Conservation (phyloP, 2,329 filamentous ascomycete species). For the Amesomyces nigricolor region DNA sequence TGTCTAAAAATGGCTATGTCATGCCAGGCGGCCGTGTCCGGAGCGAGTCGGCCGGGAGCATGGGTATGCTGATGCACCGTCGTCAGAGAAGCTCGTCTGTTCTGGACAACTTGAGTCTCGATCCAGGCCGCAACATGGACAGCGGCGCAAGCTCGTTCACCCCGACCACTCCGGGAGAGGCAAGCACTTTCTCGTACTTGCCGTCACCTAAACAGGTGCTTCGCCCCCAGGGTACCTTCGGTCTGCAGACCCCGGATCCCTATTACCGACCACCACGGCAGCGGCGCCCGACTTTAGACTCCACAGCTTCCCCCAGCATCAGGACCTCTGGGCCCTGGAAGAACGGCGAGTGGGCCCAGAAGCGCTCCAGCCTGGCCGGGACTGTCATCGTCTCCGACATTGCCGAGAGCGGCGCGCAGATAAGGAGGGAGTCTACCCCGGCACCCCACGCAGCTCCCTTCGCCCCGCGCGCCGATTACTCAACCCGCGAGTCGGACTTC, state of each 20-base stretch:
- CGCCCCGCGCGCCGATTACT: constrained; percentile 71
- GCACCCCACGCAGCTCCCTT: constrained; percentile 41
- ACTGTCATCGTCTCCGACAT: constrained; percentile 33
- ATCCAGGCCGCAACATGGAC: constrained; percentile 44
- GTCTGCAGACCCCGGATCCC: constrained; percentile 53
- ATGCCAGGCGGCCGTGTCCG: constrained; percentile 50
- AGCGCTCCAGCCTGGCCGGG: constrained; percentile 35
- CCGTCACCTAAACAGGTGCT: constrained; percentile 47
- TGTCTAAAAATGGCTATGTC: constrained; percentile 56
- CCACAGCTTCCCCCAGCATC: constrained; percentile 39
- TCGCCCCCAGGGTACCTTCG: constrained; percentile 34
- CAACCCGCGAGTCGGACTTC: constrained; percentile 91
- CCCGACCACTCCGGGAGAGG: constrained; percentile 67
- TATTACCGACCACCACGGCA: constrained; percentile 85
- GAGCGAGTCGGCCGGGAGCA: constrained; percentile 57
- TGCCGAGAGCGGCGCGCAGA: constrained; percentile 38
- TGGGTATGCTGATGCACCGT: constrained; percentile 44
- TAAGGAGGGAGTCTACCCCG: constrained; percentile 41
- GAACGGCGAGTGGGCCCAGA: constrained; percentile 35
- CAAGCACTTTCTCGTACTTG: constrained; percentile 67
- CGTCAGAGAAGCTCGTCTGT: constrained; percentile 51
- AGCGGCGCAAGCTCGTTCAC: constrained; percentile 59
- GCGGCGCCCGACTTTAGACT: constrained; percentile 38
- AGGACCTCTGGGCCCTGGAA: constrained; percentile 34
- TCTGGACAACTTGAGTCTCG: constrained; percentile 44